A percentile compares a stretch with the other conserved stretches of the same genome.
These are phyloP conservation scores for Populus alba DNA, from an alignment of 345 rosid genomes.

Conservation along the genomic window DNA sequence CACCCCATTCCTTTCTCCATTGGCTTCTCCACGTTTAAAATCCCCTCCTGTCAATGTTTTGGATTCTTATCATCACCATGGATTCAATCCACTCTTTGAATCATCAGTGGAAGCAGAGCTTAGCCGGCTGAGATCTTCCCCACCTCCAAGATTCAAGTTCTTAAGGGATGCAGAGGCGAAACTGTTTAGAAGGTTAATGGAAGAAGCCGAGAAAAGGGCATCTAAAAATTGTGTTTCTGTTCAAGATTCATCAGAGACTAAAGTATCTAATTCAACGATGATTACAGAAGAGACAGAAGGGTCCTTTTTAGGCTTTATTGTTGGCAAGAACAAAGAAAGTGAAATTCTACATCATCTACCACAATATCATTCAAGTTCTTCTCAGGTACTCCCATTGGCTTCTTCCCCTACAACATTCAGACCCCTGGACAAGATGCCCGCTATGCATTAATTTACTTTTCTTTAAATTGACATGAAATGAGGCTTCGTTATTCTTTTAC, in stretches of 20 bases:
- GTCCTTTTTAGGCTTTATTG: constrained; percentile 59
- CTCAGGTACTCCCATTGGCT: constrained; percentile 67
- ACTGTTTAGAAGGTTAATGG: constrained; percentile 50
- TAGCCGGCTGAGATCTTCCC: constrained; percentile 56
- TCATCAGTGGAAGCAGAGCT: constrained; percentile 50
- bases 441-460: constrained; percentile 21
- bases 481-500: constrained; percentile 15
- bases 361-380: constrained; percentile 40
- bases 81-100: constrained; percentile 89
- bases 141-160: constrained; percentile 96
- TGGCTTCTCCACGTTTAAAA: constrained; percentile 63
- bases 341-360: constrained; percentile 36
- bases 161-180: constrained; percentile 94
- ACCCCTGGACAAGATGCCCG: constrained; percentile 38
- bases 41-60: constrained; percentile 36
- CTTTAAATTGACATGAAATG: constrained; percentile 11
- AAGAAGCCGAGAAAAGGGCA: constrained; percentile 49
- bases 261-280: constrained; percentile 14
- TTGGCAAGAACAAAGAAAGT: constrained; percentile 36
- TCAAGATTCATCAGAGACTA: constrained; percentile 24
- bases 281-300: constrained; percentile 29
- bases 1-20: constrained; percentile 57
- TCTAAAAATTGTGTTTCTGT: constrained; percentile 18
- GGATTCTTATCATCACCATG: constrained; percentile 46
- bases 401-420: constrained; percentile 55